Base-by-base conservation (phyloP, 2,329 filamentous ascomycete species). In the Stachybotrys chartarum region DNA sequence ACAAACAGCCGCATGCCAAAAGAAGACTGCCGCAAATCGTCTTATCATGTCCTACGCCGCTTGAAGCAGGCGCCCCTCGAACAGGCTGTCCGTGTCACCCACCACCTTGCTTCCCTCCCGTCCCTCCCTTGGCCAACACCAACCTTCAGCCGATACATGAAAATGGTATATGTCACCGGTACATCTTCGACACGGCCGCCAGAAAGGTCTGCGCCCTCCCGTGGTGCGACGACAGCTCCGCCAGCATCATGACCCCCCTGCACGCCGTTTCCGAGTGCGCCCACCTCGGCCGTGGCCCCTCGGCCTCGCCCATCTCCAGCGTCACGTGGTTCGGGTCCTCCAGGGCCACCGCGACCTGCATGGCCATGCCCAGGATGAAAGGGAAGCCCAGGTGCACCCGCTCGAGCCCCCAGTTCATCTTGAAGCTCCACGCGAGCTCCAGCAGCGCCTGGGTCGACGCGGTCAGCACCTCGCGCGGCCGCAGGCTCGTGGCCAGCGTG, bases 161-260 rank as follows among this genome's bases (percentile, higher is more conserved):
- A n/a, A n/a, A n/a, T n/a, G n/a, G n/a, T n/a, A n/a, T n/a, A 24
- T 47, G 11, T 47, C 18, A 8, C 45, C 18, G 10, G 35, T 44
- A 52, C 35, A 44, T n/a, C 12, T 16, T 42, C 10, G 50, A 52
- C 39, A 52, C 35, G 11, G 31, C 10, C 14, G 50, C 30, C n/a
- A 54, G 52, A 14, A 35, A 54, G 44, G 50, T 50, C 30, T 35
- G 30, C 17, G 52, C 52, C 1, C 44, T 12, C 44, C 17, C 17
- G 17, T 54, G 52, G 30, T 49, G 31, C 24, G 52, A 45, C 12
- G 24, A 45, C 12, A 54, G 30, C 52, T 54, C 52, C 7, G 45
- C 47, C 12, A 54, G 45, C 10, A 54, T 24, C 52, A 54, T 54
- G 52, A 54, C 39, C 30, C 45, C 52, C 46, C 49, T 54, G 45